These are phyloP conservation scores for Cadophora luteo-olivacea DNA, from an alignment of 2,329 filamentous ascomycete species.

Conservation along the genomic window DNA sequence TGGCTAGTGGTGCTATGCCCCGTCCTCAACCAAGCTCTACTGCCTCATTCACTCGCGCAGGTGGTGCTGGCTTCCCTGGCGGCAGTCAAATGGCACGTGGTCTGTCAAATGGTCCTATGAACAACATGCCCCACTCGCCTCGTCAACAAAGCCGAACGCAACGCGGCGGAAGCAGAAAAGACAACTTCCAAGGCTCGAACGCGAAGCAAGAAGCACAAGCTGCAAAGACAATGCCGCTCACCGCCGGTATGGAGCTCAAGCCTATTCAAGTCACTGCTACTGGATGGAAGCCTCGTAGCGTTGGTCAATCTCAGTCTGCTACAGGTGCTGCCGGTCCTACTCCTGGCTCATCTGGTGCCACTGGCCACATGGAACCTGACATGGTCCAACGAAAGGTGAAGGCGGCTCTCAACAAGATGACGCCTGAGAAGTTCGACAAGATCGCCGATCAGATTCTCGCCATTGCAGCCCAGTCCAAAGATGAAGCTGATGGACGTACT, in stretches of 20 bases:
- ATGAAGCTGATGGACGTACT: conserved; percentile 91
- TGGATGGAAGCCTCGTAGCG: conserved; percentile 89
- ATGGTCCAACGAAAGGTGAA: conserved; percentile 99
- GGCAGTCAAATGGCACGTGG: conserved; percentile 69
- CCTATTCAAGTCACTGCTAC: conserved; percentile 73
- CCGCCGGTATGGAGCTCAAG: conserved; percentile 81
- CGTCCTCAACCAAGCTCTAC: conserved; percentile 61
- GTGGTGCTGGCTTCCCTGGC: conserved; percentile 65
- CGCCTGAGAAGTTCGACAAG: conserved; percentile 96
- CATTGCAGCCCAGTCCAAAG: conserved; percentile 94
- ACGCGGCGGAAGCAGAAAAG: conserved; percentile 64
- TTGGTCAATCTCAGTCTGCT: conserved; percentile 54
- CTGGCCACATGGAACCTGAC: conserved; percentile 79
- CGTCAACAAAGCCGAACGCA: conserved; percentile 67
- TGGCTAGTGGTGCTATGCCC: conserved; percentile 60
- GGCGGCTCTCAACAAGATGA: conserved; percentile 99
- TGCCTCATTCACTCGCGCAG: conserved; percentile 65
- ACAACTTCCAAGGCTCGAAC: conserved; percentile 53
- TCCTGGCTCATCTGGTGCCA: conserved; percentile 52
- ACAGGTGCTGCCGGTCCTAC: conserved; percentile 49
- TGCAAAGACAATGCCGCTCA: conserved; percentile 91
- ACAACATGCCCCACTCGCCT: conserved; percentile 72
- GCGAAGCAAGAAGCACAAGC: conserved; percentile 68
- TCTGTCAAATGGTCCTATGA: conserved; percentile 62
- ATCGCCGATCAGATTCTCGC: conserved; percentile 91